Base-by-base conservation (phyloP, 768 basidiomycete genomes). In the Roridomyces roridus region DNA sequence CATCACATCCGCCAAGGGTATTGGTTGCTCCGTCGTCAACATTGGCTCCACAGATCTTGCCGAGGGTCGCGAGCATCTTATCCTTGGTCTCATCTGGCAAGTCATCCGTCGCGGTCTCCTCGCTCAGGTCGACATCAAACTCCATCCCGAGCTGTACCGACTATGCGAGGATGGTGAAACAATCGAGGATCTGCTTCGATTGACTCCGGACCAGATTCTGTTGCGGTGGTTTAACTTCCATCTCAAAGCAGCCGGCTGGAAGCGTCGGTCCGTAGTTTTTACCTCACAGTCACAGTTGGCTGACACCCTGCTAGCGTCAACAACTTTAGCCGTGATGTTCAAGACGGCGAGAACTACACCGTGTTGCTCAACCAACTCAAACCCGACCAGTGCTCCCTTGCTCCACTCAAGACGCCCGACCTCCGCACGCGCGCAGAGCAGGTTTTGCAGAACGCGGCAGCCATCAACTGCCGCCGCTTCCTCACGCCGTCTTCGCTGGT, bases 141-240 rank as follows among this genome's bases (percentile, higher is more conserved):
- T 94, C 11, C 97, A 99, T 72, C 97, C 97, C 0, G 97, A 99
- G 75, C 72, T 98, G 55, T 99, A 98, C 71, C 84, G 97, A 14
- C 81, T 99, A 28, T 91, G 97, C 65, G 96, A 98, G 64, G 97
- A 98, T 53, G 97, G 86, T 23, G 97, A 99, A 82, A 98, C 96
- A 0, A 84, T 99, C 61, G 96, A 99, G 26, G 96, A 98, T 73
- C 85, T 99, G 52, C 80, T 99, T 58, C 82, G 91, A 51, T 74
- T 99, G 66, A 97, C 96, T 4, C 96, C 96, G 4, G 97, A 99
- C 72, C 97, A 98, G 74, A 96, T 99, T 63, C 77, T 99, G 20
- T 73, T 99, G n/a, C 80, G 97, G 40, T 99, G 97, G 97, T 98
- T 99, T 78, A 98, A 99, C 73, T 99, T 90, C 71, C 97, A 99